Evolutionary conservation across 2,329 filamentous ascomycete genomes (phyloP).

Genomic region (Annulohypoxylon truncatum): DNA sequence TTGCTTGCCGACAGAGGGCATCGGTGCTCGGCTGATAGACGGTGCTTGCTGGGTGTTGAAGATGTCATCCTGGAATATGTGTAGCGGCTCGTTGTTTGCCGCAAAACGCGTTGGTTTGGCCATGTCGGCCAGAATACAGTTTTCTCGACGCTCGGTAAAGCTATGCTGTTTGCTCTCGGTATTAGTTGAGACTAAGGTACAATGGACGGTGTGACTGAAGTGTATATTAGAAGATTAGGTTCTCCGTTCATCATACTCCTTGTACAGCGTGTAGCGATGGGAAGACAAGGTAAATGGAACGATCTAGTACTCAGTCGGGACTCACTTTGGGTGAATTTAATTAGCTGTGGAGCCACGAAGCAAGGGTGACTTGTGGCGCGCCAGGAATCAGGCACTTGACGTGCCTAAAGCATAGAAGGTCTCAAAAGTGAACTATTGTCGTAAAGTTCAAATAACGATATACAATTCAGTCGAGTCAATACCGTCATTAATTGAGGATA

Average conservation of each 20-base stretch:
- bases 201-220: constrained; percentile 18
- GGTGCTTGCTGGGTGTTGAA: constrained; percentile 58
- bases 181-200: constrained; percentile 23
- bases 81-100: constrained; percentile 60
- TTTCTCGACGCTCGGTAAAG: constrained; percentile 20
- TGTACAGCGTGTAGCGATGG: constrained; percentile 39
- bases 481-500: constrained; percentile 24
- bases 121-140: constrained; percentile 58
- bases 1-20: constrained; percentile 62
- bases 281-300: constrained; percentile 38
- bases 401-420: constrained; percentile 40
- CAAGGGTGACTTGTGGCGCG: constrained; percentile 48
- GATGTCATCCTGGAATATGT: constrained; percentile 65
- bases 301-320: constrained; percentile 40
- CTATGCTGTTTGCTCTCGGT: constrained; percentile 26
- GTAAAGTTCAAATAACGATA: constrained; percentile 42
- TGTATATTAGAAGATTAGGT: constrained; percentile 32
- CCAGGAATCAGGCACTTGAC: constrained; percentile 40
- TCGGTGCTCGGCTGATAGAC: constrained; percentile 67
- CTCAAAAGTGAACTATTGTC: constrained; percentile 39
- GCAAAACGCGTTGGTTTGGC: constrained; percentile 63
- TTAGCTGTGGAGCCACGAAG: constrained; percentile 50
- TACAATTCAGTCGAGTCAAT: constrained; percentile 23
- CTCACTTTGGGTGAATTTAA: constrained; percentile 48
- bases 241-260: constrained; percentile 23